Evolutionary conservation across 768 basidiomycete genomes (phyloP).

Genomic region (Brasilioporus rufonigricans): DNA sequence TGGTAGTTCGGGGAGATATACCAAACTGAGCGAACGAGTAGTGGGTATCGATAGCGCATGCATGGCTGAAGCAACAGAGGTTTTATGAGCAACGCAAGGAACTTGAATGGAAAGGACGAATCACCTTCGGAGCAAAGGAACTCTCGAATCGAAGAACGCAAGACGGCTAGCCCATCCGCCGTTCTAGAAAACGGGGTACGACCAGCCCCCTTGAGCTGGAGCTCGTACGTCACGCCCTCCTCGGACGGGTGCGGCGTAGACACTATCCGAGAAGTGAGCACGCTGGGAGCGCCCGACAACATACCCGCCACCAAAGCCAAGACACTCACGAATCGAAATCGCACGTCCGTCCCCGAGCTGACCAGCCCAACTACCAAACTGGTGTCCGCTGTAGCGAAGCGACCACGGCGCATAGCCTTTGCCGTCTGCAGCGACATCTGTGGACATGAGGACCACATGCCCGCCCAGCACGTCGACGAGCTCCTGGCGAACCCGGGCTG

Average conservation of each 20-base stretch:
- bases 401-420: constrained; percentile 66
- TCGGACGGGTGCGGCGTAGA: constrained; percentile 71
- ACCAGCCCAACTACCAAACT: constrained; percentile 88
- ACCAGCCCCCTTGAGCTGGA: constrained; percentile 94
- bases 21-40: constrained; percentile 79
- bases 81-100: constrained; percentile 35
- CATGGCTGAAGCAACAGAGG: constrained; percentile 45
- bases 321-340: constrained; percentile 67
- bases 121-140: constrained; percentile 89
- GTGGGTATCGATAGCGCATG: constrained; percentile 86
- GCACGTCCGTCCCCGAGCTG: constrained; percentile 96
- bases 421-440: constrained; percentile 27
- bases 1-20: constrained; percentile 67
- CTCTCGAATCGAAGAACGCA: constrained; percentile 93
- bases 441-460: constrained; percentile 60
- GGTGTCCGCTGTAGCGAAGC: constrained; percentile 87
- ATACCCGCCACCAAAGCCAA: neutral
- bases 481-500: constrained; percentile 55
- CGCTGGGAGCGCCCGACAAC: neutral
- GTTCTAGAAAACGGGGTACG: constrained; percentile 90
- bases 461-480: constrained; percentile 83
- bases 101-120: neutral
- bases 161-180: constrained; percentile 93
- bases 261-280: constrained; percentile 41
- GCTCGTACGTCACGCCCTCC: constrained; percentile 61